phyloP scores from a whole-genome alignment of 1,284 basidiomycete species.

The Cutaneotrichosporon dermatis region DNA sequence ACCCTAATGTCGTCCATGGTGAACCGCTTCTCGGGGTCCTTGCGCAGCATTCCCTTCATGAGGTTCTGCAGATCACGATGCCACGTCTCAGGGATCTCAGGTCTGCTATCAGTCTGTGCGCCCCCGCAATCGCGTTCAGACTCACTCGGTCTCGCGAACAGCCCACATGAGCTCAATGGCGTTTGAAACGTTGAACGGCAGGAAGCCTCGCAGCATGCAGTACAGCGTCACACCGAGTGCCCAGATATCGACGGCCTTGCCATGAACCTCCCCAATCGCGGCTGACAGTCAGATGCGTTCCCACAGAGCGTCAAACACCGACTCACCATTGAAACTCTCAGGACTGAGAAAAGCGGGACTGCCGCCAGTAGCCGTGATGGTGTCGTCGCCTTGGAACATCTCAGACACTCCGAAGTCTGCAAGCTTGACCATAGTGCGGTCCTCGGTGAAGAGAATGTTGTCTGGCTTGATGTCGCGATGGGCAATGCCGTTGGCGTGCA shows the following conservation, averaged over 20 bases:
- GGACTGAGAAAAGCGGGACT: conserved; percentile 58
- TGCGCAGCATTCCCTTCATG: conserved; percentile 45
- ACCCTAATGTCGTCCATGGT: conserved; percentile 45
- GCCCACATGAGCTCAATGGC: conserved; percentile 53
- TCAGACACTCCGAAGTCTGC: conserved; percentile 59
- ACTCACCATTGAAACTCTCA: conserved; percentile 46
- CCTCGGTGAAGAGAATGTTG: conserved; percentile 54
- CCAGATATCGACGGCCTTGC: conserved; percentile 56
- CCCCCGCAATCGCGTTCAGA: not conserved
- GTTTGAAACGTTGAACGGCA: conserved; percentile 54
- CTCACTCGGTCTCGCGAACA: conserved; percentile 51
- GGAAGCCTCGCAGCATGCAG: conserved; percentile 53
- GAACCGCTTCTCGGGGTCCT: conserved; percentile 45
- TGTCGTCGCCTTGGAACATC: conserved; percentile 53
- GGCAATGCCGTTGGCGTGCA: conserved; percentile 55
- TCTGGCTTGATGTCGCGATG: conserved; percentile 56
- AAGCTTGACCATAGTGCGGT: conserved; percentile 54
- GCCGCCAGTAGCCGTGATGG: conserved; percentile 50
- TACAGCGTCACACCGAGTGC: conserved; percentile 56
- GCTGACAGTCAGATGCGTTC: not conserved
- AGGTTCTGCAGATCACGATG: conserved; percentile 40
- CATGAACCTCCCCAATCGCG: conserved; percentile 42
- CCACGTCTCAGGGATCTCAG: conserved; percentile 45
- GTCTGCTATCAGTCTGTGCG: conserved; percentile 21
- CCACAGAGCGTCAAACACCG: not conserved